phyloP scores from a whole-genome alignment of 495 filamentous ascomycete genomes.

The Staphylotrichum longicolle region DNA sequence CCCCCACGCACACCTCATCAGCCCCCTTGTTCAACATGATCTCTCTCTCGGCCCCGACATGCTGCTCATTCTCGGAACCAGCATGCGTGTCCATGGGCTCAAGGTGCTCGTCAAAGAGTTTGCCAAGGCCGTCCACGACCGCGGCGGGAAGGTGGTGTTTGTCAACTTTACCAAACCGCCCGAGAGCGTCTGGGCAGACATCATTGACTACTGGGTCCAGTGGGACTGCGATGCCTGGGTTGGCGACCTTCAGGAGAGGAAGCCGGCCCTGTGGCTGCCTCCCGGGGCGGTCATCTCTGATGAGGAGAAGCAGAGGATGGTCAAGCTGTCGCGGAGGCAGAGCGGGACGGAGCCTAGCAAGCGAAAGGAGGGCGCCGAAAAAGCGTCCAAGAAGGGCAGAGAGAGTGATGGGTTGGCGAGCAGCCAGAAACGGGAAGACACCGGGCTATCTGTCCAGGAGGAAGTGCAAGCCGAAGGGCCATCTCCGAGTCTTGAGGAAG shows the following conservation, averaged over 20 bases:
- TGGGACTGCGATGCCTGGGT: constrained; percentile 76
- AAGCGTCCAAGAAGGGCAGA: constrained; percentile 24
- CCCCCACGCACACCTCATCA: constrained; percentile 61
- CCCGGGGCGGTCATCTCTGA: constrained; percentile 38
- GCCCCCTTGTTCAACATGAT: constrained; percentile 61
- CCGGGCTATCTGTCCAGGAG: not conserved
- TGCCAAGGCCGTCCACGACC: constrained; percentile 64
- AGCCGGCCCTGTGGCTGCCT: constrained; percentile 56
- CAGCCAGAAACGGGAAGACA: constrained; percentile 15
- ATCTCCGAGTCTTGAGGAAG: constrained; percentile 5
- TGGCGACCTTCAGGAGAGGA: constrained; percentile 52
- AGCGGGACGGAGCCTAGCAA: constrained; percentile 31
- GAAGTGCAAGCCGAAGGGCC: not conserved
- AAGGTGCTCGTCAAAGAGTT: constrained; percentile 67
- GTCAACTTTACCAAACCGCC: constrained; percentile 67
- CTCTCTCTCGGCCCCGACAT: constrained; percentile 59
- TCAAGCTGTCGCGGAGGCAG: constrained; percentile 30
- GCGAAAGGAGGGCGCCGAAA: constrained; percentile 26
- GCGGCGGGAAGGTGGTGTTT: constrained; percentile 63
- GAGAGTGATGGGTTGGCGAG: constrained; percentile 10
- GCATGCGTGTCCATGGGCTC: constrained; percentile 65
- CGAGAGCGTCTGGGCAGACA: constrained; percentile 64
- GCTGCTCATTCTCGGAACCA: constrained; percentile 65
- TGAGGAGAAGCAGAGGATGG: constrained; percentile 34
- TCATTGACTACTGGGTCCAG: constrained; percentile 66